Evolutionary conservation across 441 rosid genomes (phyloP), one percentile per base, ranked within the genome.

Genomic region (Sinapis alba): DNA sequence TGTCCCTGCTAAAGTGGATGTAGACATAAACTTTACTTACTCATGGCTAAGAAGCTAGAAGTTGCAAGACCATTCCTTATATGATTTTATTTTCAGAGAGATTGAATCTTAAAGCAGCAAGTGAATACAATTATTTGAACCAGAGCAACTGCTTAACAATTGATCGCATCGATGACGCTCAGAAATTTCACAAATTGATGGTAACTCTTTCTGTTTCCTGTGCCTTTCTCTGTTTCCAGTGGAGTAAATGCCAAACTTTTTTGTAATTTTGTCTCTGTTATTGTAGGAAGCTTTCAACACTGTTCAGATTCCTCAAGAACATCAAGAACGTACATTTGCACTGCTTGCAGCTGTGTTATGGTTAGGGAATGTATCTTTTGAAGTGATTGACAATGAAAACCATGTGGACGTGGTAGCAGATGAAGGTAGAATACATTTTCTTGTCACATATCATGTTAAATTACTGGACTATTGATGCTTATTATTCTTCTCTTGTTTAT

Each of bases 301-400:
- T 62, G 82, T 88, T 77, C 86, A 84, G 60, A 88, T 91, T 75
- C 65, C 77, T 65, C 85, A 83, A 81, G 87, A 86, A 72, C 88
- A 85, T 79, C 95, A 90, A 79, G 97, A 89, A 71, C 84, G 84
- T 74, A 79, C 76, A 76, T 93, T 91, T 86, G 63, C 89, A 68
- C 79, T 88, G 84, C 91, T 93, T 81, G 90, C 94, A 53, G 89
- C 88, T 28, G 86, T 93, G 12, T 77, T 93, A 63, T 91, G 97
- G 97, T 76, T 93, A 58, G 98, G 98, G 66, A 91, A 93, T 75
- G 78, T 91, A 76, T 82, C 89, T 50, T 93, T 93, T 79, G 78
- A 82, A 82, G 88, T 83, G 68, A 84, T 80, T 77, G 88, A 87
- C 87, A 82, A 70, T 50, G 98, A 89, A 77, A 89, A 87, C 82